phyloP scores from a whole-genome alignment of 352 stramenopile genomes.

The Salisapilia sapeloensis region DNA sequence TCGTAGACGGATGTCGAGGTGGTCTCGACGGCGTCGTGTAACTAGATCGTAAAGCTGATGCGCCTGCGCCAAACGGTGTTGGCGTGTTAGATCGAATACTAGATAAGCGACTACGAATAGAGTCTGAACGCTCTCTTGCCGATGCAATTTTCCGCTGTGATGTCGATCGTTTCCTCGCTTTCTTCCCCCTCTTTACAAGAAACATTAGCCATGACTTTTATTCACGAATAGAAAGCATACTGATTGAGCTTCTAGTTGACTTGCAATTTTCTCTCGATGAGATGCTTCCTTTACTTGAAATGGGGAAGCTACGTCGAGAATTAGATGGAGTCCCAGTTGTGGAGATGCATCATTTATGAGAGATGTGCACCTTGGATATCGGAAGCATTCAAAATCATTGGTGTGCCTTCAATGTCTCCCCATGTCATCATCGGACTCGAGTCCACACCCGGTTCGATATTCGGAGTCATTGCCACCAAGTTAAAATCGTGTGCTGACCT shows the following conservation, averaged over 20 bases:
- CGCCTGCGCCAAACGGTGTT: constrained; percentile 27
- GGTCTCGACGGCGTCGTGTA: constrained; percentile 47
- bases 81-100: constrained; percentile 21
- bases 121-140: no score
- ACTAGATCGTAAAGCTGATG: constrained; percentile 51
- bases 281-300: constrained; percentile 59
- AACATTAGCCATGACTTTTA: neutral
- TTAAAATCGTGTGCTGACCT: constrained; percentile 11
- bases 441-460: constrained; percentile 50
- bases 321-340: neutral
- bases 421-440: constrained; percentile 73
- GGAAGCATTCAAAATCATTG: constrained; percentile 24
- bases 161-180: no score
- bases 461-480: constrained; percentile 65
- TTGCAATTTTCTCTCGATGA: constrained; percentile 38
- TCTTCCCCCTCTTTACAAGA: no score
- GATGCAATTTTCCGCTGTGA: no score
- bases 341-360: neutral
- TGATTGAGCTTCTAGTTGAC: constrained; percentile 33
- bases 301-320: neutral
- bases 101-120: constrained; percentile 31
- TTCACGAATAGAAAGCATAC: constrained; percentile 8
- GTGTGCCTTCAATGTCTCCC: constrained; percentile 70
- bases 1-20: constrained; percentile 9
- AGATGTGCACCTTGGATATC: constrained; percentile 30